phyloP scores from a whole-genome alignment of 495 filamentous ascomycete species.

The Pyronema domesticum region DNA sequence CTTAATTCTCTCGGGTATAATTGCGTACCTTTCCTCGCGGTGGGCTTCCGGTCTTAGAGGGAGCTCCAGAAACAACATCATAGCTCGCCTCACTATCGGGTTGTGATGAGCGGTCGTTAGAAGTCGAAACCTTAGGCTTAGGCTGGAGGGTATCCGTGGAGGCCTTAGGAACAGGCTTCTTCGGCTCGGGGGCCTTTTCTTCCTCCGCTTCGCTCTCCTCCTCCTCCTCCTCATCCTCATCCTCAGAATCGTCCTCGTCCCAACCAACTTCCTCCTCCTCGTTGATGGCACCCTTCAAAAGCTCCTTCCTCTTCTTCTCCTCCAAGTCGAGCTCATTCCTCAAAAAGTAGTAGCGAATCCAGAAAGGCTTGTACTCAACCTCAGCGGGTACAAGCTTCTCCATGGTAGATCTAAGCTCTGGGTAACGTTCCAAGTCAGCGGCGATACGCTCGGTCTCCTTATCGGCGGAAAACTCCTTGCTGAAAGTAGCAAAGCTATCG shows the following conservation, averaged over 20 bases:
- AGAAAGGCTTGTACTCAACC: constrained; percentile 77
- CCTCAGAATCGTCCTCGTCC: constrained; percentile 20
- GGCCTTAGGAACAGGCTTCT: not conserved
- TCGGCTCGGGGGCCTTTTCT: not conserved
- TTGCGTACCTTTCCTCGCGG: constrained; percentile 10
- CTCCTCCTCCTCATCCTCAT: constrained; percentile 11
- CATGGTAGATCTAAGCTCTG: constrained; percentile 78
- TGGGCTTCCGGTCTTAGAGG: constrained; percentile 18
- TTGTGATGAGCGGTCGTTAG: constrained; percentile 17
- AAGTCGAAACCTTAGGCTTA: constrained; percentile 10
- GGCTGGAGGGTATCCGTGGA: constrained; percentile 18
- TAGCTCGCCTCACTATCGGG: constrained; percentile 24
- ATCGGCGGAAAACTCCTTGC: constrained; percentile 44
- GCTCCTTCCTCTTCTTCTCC: constrained; percentile 72
- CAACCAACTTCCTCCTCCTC: constrained; percentile 23
- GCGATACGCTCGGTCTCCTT: constrained; percentile 55
- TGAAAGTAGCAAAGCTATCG: constrained; percentile 57
- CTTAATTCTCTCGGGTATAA: not conserved
- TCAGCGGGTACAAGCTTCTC: constrained; percentile 85
- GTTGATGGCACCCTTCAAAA: constrained; percentile 58
- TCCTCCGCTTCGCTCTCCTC: constrained; percentile 11
- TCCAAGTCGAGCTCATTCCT: constrained; percentile 89
- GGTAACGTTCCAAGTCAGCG: constrained; percentile 67
- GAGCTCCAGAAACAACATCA: constrained; percentile 22
- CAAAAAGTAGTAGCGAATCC: constrained; percentile 91